A percentile compares a stretch with the other conserved stretches of the same genome.
Evolutionary conservation across 805 yeast genomes (phyloP).

Genomic region (Wickerhamomyces alni): DNA sequence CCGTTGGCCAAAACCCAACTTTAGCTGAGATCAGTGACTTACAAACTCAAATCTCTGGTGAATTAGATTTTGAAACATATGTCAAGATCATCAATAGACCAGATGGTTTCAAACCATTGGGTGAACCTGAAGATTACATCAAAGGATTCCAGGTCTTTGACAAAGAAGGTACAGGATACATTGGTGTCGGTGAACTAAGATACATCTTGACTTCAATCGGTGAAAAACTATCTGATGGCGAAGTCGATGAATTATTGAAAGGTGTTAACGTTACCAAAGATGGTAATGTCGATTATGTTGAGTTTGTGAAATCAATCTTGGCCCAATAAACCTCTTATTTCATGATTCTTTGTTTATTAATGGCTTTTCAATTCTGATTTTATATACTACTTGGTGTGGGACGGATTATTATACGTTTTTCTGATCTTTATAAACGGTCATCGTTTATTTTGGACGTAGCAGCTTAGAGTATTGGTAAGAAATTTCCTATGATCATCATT

Average conservation of each 20-base stretch:
- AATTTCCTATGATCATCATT: constrained; percentile 93
- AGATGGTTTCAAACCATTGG: constrained; percentile 81
- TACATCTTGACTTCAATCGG: constrained; percentile 95
- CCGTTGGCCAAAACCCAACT: constrained; percentile 98
- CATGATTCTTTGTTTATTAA: not conserved
- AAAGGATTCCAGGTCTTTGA: constrained; percentile 97
- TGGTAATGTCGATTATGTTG: constrained; percentile 91
- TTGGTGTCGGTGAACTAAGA: constrained; percentile 94
- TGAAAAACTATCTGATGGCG: constrained; percentile 83
- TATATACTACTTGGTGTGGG: not conserved
- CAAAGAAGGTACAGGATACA: constrained; percentile 91
- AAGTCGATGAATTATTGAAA: constrained; percentile 92
- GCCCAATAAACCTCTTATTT: constrained; percentile 52
- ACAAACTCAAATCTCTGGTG: constrained; percentile 33
- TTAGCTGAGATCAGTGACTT: constrained; percentile 73
- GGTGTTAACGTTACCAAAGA: constrained; percentile 93
- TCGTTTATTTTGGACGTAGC: not conserved
- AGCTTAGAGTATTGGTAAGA: constrained; percentile 61
- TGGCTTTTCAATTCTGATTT: not conserved
- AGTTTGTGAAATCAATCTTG: constrained; percentile 87
- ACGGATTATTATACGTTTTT: not conserved
- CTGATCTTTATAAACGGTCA: not conserved
- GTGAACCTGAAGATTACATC: constrained; percentile 83
- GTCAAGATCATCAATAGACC: constrained; percentile 76
- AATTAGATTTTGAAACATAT: constrained; percentile 68